Evolutionary conservation across 2,329 filamentous ascomycete species (phyloP), one percentile per base, ranked within the genome.

Genomic region (Pezicula rhizophila): DNA sequence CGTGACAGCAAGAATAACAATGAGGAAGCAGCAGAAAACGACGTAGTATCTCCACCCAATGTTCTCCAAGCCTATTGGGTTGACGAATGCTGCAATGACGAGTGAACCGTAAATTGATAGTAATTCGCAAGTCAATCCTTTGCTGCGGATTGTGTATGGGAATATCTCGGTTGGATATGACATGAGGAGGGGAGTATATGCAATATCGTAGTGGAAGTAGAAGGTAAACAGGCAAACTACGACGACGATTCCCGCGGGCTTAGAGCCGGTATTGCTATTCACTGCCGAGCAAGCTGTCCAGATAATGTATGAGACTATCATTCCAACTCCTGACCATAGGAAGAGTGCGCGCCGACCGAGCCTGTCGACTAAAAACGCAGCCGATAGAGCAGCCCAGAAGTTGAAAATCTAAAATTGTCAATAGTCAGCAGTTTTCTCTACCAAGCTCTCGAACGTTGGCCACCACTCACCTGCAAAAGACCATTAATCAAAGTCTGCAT

Each of bases 221-320:
- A 80, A 82, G 17, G 79, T 64, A 72, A 79, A 82, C 52, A 82
- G 72, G 55, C 80, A 79, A 18, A 74, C 73, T 26, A 82, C 71
- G 56, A 80, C 77, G 2, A 72, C 71, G 54, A 74, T 76, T 4
- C 76, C 76, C 1, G 65, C 64, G 4, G 56, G 55, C 59, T 76
- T 74, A 14, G 63, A 68, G 56, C 68, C 63, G 11, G 58, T 60
- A 2, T 70, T 71, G 53, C 71, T 70, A 59, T 78, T 75, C 55
- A 77, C 78, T 25, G 76, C 60, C 43, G 74, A 73, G 20, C 45
- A 47, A 17, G 48, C 49, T 5, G 61, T 64, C 59, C 61, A 64
- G 10, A 59, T 44, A n/a, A 54, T 56, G 46, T 60, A 63, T 4
- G 52, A 50, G 7, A 60, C 31, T 18, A 64, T 46, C 56, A 60